Evolutionary conservation across 768 basidiomycete species (phyloP).

Genomic region (Mycena capillaripes): DNA sequence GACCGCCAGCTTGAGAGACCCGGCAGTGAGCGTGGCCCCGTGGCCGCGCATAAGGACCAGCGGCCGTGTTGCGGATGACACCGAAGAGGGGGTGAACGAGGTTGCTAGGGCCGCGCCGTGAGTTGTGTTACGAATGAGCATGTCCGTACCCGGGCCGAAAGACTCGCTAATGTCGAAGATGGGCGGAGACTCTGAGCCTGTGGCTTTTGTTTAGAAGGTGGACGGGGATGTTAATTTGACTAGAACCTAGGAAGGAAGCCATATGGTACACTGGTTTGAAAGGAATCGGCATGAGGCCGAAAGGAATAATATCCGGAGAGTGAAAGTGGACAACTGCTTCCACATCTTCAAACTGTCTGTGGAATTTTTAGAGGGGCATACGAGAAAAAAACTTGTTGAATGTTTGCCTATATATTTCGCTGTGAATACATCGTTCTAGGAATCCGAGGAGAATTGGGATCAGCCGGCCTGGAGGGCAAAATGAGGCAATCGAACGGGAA

Average conservation of each 20-base stretch:
- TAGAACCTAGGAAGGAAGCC: slow-evolving; percentile 34
- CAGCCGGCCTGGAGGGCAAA: slow-evolving; percentile 14
- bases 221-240: background rate
- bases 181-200: slow-evolving; percentile 27
- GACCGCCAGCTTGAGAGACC: slow-evolving; percentile 33
- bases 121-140: slow-evolving; percentile 38
- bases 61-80: slow-evolving; percentile 14
- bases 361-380: background rate
- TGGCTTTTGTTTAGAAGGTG: background rate
- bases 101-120: slow-evolving; percentile 35
- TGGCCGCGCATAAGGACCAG: slow-evolving; percentile 37
- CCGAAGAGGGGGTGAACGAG: slow-evolving; percentile 8
- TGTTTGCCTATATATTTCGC: slow-evolving; percentile 35
- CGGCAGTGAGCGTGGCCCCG: slow-evolving; percentile 34
- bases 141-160: slow-evolving; percentile 34
- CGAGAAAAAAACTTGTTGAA: background rate
- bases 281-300: slow-evolving; percentile 29
- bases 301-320: slow-evolving; percentile 34
- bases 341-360: slow-evolving; percentile 33
- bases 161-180: slow-evolving; percentile 34
- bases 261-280: slow-evolving; percentile 36
- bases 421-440: slow-evolving; percentile 38
- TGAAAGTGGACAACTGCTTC: slow-evolving; percentile 36
- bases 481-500: background rate
- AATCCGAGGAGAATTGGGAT: slow-evolving; percentile 32